These are phyloP conservation scores for Fusarium veterinarium DNA, from an alignment of 2,329 filamentous ascomycete genomes.

Conservation along the genomic window DNA sequence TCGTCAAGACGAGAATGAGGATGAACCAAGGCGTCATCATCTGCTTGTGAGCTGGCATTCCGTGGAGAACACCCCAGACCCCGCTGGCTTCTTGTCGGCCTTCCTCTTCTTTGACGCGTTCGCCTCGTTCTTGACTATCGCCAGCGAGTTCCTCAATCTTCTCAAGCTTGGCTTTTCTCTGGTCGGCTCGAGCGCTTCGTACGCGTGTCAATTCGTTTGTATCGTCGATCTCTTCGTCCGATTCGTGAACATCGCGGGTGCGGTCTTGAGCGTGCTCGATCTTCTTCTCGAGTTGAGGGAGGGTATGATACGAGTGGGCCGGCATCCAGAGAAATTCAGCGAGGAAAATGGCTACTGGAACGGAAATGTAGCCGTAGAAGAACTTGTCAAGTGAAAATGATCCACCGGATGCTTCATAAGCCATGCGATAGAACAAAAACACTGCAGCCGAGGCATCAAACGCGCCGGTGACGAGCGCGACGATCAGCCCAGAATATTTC, in stretches of 20 bases:
- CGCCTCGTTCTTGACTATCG: conserved; percentile 63
- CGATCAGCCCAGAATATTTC: conserved; percentile 76
- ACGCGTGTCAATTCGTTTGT: conserved; percentile 57
- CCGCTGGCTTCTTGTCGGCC: conserved; percentile 69
- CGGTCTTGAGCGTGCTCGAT: conserved; percentile 53
- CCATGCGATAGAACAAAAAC: conserved; percentile 78
- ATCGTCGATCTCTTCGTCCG: conserved; percentile 65
- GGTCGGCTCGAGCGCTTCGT: conserved; percentile 57
- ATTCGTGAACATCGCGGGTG: conserved; percentile 59
- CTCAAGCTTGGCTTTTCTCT: conserved; percentile 66
- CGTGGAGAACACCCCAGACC: conserved; percentile 80
- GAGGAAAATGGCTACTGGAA: conserved; percentile 51
- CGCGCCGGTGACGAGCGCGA: conserved; percentile 81
- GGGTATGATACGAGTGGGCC: conserved; percentile 52
- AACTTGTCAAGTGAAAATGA: conserved; percentile 52
- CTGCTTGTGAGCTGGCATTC: conserved; percentile 70
- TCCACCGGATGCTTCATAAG: conserved; percentile 68
- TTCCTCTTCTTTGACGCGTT: conserved; percentile 66
- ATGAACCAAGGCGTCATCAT: conserved; percentile 77
- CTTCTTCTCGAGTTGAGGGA: conserved; percentile 54
- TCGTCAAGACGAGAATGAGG: conserved; percentile 74
- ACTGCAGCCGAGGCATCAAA: conserved; percentile 85
- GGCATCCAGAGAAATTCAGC: conserved; percentile 57
- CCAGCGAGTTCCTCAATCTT: conserved; percentile 74
- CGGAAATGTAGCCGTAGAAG: conserved; percentile 54